phyloP scores from a whole-genome alignment of 495 filamentous ascomycete genomes.

The Pyronema domesticum region DNA sequence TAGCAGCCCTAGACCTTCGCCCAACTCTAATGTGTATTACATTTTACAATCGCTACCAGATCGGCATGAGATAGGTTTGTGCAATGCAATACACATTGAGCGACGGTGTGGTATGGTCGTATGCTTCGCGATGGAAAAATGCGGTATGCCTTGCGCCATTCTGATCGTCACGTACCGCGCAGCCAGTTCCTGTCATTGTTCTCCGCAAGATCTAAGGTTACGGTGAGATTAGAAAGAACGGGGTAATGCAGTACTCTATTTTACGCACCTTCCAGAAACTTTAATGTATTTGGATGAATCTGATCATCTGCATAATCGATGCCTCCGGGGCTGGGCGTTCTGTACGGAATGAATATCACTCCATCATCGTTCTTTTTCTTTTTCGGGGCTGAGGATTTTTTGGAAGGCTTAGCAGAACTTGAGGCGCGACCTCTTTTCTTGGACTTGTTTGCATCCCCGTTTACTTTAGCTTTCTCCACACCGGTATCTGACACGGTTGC shows the following conservation, averaged over 20 bases:
- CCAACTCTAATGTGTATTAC: neutral
- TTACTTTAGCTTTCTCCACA: neutral
- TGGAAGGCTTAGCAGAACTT: constrained; percentile 1
- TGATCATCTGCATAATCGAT: constrained; percentile 10
- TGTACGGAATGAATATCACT: constrained; percentile 14
- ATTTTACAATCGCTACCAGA: neutral
- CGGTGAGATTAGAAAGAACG: neutral
- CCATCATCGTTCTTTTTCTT: constrained; percentile 4
- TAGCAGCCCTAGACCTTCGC: neutral
- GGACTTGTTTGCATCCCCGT: neutral
- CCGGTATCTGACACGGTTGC: neutral
- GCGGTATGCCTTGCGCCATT: neutral
- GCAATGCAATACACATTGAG: neutral
- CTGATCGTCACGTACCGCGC: constrained; percentile 8
- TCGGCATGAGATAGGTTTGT: neutral
- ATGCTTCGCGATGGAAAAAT: neutral
- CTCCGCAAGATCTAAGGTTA: constrained; percentile 9
- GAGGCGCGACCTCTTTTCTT: constrained; percentile 5
- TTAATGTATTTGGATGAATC: constrained; percentile 19
- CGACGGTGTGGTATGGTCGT: neutral
- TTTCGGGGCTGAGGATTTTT: constrained; percentile 1
- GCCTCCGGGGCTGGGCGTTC: constrained; percentile 8
- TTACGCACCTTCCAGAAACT: constrained; percentile 14
- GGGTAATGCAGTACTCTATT: neutral
- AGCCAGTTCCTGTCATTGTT: constrained; percentile 20